Evolutionary conservation across 495 filamentous ascomycete species (phyloP), one percentile per base, ranked within the genome.

Genomic region (Neurospora cerealis): DNA sequence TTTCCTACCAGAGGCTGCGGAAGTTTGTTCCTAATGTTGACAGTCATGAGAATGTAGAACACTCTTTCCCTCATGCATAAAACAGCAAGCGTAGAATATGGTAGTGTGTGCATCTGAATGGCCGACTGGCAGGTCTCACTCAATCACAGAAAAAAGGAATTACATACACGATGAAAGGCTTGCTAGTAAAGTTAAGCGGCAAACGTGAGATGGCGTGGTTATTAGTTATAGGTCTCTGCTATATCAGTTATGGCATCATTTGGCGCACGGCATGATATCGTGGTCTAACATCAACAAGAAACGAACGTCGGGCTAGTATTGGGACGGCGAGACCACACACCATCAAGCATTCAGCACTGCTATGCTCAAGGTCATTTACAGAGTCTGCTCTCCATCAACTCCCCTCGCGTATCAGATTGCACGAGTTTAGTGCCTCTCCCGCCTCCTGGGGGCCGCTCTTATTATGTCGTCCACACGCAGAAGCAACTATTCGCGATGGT

Each of bases 391-490:
- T 62, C 54, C 54, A 62, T 8, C 54, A 9, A 62, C 54, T 34
- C 28, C 11, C 2, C 28, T 62, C 13, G 54, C 28, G 11, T 13
- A 62, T 62, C 28, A 62, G 2, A 19, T 8, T 3, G 28, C 28
- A 34, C 41, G 9, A 62, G 10, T 70, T 75, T 66, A 78, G 13
- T 80, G 75, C 71, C 77, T 80, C 79, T 82, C 81, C 66, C 81
- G 76, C 75, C 77, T 79, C 73, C 81, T 78, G 60, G 81, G 81
- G 11, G 81, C 81, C 46, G 81, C 81, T 72, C 81, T 80, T 80
- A 82, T 82, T 77, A 82, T 82, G 73, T 82, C 75, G 62, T 82
- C 81, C 46, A 82, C 81, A 54, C 81, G 80, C 46, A 82, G 69
- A 24, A 82, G 80, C 19, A 82, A 72, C 81, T 82, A 39, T 21